These are phyloP conservation scores for Camelina sativa DNA, from an alignment of 345 rosid species.

Conservation along the genomic window DNA sequence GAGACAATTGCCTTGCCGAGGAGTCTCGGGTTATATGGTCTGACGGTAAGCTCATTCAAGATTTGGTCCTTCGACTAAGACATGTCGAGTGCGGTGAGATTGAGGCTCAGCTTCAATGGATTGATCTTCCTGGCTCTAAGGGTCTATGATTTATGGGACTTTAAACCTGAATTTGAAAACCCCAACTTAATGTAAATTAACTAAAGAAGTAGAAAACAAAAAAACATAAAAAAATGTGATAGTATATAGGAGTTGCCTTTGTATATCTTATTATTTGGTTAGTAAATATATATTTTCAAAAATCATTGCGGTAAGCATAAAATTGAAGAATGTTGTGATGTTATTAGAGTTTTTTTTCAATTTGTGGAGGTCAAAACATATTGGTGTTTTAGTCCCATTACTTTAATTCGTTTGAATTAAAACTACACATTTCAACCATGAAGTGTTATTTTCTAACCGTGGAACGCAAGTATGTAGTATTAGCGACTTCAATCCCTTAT, in stretches of 20 bases:
- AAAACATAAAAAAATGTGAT: neutral
- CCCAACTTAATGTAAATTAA: slow-evolving; percentile 1
- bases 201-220: neutral
- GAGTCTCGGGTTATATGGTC: slow-evolving; percentile 57
- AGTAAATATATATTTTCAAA: neutral
- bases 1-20: slow-evolving; percentile 68
- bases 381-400: neutral
- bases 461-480: neutral
- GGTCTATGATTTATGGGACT: slow-evolving; percentile 41
- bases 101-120: slow-evolving; percentile 82
- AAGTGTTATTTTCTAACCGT: neutral
- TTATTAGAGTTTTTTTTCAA: neutral
- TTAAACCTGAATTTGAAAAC: neutral
- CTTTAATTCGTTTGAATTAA: neutral
- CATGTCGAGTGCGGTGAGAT: slow-evolving; percentile 90
- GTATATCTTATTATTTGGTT: neutral
- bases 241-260: neutral
- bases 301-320: neutral
- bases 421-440: neutral
- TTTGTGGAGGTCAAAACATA: neutral
- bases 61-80: slow-evolving; percentile 62
- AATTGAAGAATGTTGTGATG: neutral
- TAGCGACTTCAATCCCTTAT: neutral
- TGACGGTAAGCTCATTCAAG: slow-evolving; percentile 62
- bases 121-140: slow-evolving; percentile 70